These are phyloP conservation scores for Ophiobolus disseminans DNA, from an alignment of 2,329 filamentous ascomycete genomes.

Conservation along the genomic window DNA sequence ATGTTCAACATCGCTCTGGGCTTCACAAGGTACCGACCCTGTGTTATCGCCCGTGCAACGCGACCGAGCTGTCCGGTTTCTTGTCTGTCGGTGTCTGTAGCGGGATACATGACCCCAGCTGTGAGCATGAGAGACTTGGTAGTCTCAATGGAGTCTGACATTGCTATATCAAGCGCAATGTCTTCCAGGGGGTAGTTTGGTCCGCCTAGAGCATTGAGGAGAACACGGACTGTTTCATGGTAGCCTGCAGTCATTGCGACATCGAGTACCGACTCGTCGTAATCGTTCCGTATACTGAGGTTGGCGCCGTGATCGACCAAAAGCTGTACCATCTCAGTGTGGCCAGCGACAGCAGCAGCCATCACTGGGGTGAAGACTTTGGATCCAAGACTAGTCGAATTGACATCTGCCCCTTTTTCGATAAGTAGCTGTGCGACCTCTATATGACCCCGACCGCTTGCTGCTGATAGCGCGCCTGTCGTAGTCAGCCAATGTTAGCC, in stretches of 20 bases:
- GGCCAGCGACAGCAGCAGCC: conserved; percentile 19
- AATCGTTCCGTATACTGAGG: conserved; percentile 1
- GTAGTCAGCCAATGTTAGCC: conserved; percentile 6
- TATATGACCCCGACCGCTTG: conserved; percentile 18
- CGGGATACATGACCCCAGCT: no score
- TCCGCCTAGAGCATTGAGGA: conserved; percentile 26
- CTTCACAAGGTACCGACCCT: conserved; percentile 27
- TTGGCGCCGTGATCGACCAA: conserved; percentile 21
- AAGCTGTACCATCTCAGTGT: conserved; percentile 16
- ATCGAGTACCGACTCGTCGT: conserved; percentile 17
- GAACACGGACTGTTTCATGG: conserved; percentile 9
- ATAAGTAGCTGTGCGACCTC: conserved; percentile 24
- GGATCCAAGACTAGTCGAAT: conserved; percentile 11
- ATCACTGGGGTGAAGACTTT: conserved; percentile 19
- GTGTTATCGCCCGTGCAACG: neutral
- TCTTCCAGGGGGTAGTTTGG: conserved; percentile 22
- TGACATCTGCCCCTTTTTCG: conserved; percentile 23
- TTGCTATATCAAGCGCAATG: conserved; percentile 28
- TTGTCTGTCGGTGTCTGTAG: no score
- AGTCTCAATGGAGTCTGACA: conserved; percentile 11
- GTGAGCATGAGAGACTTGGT: conserved; percentile 19
- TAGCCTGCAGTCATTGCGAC: conserved; percentile 19
- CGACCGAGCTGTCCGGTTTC: no score
- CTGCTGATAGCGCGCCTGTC: conserved; percentile 21
- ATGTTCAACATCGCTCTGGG: conserved; percentile 20